Evolutionary conservation across 495 filamentous ascomycete genomes (phyloP).

Genomic region (Aspergillus carlsbadensis): DNA sequence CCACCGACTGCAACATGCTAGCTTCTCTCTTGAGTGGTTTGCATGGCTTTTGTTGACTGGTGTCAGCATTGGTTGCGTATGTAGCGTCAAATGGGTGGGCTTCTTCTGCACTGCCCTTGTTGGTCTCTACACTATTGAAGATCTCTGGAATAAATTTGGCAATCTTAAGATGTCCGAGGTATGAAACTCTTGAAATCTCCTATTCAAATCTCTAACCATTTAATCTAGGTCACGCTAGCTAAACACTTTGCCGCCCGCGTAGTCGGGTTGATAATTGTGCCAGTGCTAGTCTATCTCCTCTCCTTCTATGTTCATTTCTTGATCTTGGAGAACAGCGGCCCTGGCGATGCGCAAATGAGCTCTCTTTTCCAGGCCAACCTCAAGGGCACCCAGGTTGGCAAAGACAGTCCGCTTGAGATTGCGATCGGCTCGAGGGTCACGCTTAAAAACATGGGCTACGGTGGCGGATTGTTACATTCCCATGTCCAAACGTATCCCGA

Average conservation of each 20-base stretch:
- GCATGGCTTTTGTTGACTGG: conserved; percentile 89
- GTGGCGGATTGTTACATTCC: conserved; percentile 94
- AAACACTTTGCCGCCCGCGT: conserved; percentile 79
- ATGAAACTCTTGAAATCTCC: conserved; percentile 20
- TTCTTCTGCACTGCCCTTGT: conserved; percentile 93
- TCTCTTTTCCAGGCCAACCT: conserved; percentile 98
- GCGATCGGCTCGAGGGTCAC: conserved; percentile 87
- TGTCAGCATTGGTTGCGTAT: conserved; percentile 93
- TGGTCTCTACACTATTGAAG: conserved; percentile 92
- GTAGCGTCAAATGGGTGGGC: conserved; percentile 97
- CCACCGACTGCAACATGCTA: conserved; percentile 76
- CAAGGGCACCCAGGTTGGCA: conserved; percentile 86
- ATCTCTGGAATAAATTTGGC: conserved; percentile 98
- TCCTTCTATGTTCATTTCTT: conserved; percentile 93
- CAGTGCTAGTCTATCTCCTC: conserved; percentile 85
- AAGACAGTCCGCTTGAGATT: conserved; percentile 89
- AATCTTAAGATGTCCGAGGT: conserved; percentile 87
- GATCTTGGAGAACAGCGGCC: conserved; percentile 89
- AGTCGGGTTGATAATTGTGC: conserved; percentile 83
- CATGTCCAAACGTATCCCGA: conserved; percentile 97
- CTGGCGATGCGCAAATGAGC: conserved; percentile 98
- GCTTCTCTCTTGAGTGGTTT: conserved; percentile 89
- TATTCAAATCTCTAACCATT: conserved; percentile 22
- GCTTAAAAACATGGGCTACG: conserved; percentile 99
- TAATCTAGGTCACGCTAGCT: conserved; percentile 60